A percentile compares a stretch with the other conserved stretches of the same genome.
Evolutionary conservation across 75 land plant species (phyloP).

Genomic region (Pinus tabuliformis): DNA sequence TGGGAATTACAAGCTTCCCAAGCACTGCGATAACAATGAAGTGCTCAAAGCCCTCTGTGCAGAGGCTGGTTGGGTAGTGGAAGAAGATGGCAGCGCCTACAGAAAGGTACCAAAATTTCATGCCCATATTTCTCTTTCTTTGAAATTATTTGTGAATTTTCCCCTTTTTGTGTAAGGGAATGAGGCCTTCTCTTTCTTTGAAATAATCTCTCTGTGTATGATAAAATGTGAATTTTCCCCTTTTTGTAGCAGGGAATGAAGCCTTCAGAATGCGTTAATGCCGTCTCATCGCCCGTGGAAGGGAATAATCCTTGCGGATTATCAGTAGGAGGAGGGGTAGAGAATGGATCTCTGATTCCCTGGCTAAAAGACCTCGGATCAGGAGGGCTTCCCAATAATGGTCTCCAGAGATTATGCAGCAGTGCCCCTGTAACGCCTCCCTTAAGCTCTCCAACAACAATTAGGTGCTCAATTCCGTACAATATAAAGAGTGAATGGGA

Average conservation of each 20-base stretch:
- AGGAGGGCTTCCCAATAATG: neutral
- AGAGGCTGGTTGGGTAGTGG: constrained; percentile 27
- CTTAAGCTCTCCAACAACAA: constrained; percentile 55
- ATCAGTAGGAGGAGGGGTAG: neutral
- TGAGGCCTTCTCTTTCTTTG: neutral
- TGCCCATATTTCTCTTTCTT: neutral
- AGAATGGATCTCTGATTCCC: constrained; percentile 25
- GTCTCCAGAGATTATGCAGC: constrained; percentile 1
- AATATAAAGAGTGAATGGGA: too few relatives aligned
- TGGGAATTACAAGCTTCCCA: constrained; percentile 47
- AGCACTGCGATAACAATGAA: constrained; percentile 47
- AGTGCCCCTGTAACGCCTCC: constrained; percentile 94
- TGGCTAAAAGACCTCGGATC: constrained; percentile 25
- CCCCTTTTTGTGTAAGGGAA: neutral
- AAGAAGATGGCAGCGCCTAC: constrained; percentile 32
- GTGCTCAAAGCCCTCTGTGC: constrained; percentile 25
- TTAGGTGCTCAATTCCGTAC: constrained; percentile 15
- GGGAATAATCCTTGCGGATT: too few relatives aligned
- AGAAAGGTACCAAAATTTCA: neutral
- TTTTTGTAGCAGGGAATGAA: neutral
- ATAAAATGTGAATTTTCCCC: neutral
- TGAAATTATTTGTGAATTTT: neutral
- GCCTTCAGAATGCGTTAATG: neutral
- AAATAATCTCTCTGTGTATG: neutral
- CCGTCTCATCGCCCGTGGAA: neutral